Conservation (phyloP, 768 basidiomycete genomes). For the Flagelloscypha sp. region DNA sequence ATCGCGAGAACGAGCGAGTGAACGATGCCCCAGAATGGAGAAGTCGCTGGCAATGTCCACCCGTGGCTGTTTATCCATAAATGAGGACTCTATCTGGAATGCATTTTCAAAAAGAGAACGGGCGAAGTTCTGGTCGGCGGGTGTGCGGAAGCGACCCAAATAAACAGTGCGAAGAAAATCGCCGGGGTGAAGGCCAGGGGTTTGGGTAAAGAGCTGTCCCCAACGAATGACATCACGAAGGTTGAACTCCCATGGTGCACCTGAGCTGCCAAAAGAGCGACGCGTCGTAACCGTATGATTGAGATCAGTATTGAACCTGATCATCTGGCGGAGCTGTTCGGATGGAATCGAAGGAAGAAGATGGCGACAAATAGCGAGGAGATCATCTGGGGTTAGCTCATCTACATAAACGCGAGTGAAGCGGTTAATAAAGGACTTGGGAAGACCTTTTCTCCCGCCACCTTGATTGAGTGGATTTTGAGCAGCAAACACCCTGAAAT, state of each 20-base stretch:
- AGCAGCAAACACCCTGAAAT: constrained; percentile 96
- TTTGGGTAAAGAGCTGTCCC: constrained; percentile 47
- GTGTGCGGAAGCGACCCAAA: constrained; percentile 75
- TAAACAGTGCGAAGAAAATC: constrained; percentile 69
- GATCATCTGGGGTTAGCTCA: constrained; percentile 70
- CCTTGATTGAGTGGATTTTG: constrained; percentile 96
- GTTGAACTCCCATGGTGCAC: constrained; percentile 97
- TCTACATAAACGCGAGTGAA: constrained; percentile 97
- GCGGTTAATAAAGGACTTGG: constrained; percentile 94
- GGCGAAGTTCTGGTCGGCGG: constrained; percentile 53
- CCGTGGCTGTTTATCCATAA: constrained; percentile 20
- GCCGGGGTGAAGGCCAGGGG: constrained; percentile 37
- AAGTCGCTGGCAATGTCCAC: constrained; percentile 37
- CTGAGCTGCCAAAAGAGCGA: constrained; percentile 65
- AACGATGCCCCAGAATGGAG: constrained; percentile 63
- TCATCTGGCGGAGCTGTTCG: constrained; percentile 60
- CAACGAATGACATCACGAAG: constrained; percentile 90
- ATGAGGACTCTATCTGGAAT: constrained; percentile 27
- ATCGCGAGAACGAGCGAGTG: constrained; percentile 27
- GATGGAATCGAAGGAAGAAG: constrained; percentile 57
- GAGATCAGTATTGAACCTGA: constrained; percentile 68
- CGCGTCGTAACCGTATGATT: constrained; percentile 57
- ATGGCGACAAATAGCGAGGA: constrained; percentile 67
- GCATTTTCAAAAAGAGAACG: constrained; percentile 43
- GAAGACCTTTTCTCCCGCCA: constrained; percentile 93